Percentiles rank a stretch among this genome's conserved stretches.
Conservation (phyloP, 2,329 filamentous ascomycete genomes). For the Periconia sp. region DNA sequence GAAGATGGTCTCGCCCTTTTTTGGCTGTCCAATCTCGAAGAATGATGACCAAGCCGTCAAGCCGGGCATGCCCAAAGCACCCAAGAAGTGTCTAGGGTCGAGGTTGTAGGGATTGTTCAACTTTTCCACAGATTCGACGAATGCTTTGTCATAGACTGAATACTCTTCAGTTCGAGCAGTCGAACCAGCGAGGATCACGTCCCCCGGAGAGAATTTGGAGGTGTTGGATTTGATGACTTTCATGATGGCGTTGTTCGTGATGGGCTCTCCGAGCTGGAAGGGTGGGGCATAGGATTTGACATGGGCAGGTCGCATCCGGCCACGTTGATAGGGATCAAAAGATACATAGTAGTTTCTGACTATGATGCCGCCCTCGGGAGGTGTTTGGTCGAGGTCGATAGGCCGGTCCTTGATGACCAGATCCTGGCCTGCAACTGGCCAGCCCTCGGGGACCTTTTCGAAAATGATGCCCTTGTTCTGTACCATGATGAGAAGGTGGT, state of each 20-base stretch:
- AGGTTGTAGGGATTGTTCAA: conserved; percentile 71
- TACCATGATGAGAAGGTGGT: conserved; percentile 44
- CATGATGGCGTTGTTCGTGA: conserved; percentile 65
- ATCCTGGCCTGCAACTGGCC: conserved; percentile 71
- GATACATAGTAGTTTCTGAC: conserved; percentile 73
- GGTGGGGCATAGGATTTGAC: conserved; percentile 68
- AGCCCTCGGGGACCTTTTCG: conserved; percentile 66
- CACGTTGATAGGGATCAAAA: conserved; percentile 83
- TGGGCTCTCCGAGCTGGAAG: conserved; percentile 63
- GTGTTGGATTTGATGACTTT: conserved; percentile 72
- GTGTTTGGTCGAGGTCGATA: conserved; percentile 65
- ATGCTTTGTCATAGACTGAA: conserved; percentile 55
- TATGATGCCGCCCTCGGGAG: conserved; percentile 66
- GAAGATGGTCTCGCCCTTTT: conserved; percentile 80
- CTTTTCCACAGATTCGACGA: conserved; percentile 51
- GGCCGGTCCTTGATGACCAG: conserved; percentile 66
- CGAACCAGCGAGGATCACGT: conserved; percentile 55
- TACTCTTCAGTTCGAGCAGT: conserved; percentile 69
- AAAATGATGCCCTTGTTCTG: conserved; percentile 77
- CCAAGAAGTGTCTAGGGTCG: conserved; percentile 69
- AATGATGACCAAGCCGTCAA: conserved; percentile 74
- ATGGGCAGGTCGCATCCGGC: conserved; percentile 69
- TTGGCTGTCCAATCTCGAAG: conserved; percentile 73
- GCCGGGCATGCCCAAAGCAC: conserved; percentile 77
- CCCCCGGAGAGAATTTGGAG: conserved; percentile 64